These are phyloP conservation scores for Lactarius quietus DNA, from an alignment of 768 basidiomycete species.

Conservation along the genomic window DNA sequence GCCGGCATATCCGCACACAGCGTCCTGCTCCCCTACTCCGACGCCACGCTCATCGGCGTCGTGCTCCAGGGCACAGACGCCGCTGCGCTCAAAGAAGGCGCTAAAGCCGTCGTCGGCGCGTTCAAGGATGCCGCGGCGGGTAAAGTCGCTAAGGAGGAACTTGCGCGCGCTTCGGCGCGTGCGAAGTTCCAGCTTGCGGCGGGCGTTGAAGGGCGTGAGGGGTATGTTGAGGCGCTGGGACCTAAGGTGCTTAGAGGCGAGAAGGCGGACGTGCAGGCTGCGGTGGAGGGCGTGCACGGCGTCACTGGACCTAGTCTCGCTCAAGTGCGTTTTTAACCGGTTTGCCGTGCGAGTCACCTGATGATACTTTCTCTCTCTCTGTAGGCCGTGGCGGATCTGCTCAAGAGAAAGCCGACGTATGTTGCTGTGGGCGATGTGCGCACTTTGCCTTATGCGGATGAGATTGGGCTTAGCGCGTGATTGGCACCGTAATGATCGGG, in stretches of 20 bases:
- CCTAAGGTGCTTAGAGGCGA: slow-evolving; percentile 61
- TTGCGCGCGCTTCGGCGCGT: slow-evolving; percentile 80
- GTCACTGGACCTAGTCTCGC: slow-evolving; percentile 63
- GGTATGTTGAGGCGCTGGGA: slow-evolving; percentile 58
- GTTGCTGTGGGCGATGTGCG: slow-evolving; percentile 81
- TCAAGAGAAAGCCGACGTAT: slow-evolving; percentile 78
- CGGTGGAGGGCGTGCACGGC: slow-evolving; percentile 67
- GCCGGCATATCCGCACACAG: slow-evolving; percentile 60
- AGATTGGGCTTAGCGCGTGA: slow-evolving; percentile 55
- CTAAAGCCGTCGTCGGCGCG: slow-evolving; percentile 62
- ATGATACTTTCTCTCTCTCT: too few species aligned
- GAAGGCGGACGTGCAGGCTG: slow-evolving; percentile 53
- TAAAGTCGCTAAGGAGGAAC: slow-evolving; percentile 56
- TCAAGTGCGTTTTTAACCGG: slow-evolving; percentile 66
- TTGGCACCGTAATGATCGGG: background rate
- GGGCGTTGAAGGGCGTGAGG: slow-evolving; percentile 64
- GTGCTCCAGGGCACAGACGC: slow-evolving; percentile 67
- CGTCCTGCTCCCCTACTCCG: slow-evolving; percentile 86
- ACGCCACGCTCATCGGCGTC: slow-evolving; percentile 84
- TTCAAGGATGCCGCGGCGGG: slow-evolving; percentile 48
- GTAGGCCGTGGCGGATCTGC: slow-evolving; percentile 62
- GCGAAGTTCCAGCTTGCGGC: slow-evolving; percentile 83
- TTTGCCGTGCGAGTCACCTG: too few species aligned
- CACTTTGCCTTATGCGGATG: slow-evolving; percentile 78
- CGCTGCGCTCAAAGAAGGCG: slow-evolving; percentile 62